Evolutionary conservation across 2,329 filamentous ascomycete genomes (phyloP).

Genomic region (Gnomoniopsis smithogilvyi): DNA sequence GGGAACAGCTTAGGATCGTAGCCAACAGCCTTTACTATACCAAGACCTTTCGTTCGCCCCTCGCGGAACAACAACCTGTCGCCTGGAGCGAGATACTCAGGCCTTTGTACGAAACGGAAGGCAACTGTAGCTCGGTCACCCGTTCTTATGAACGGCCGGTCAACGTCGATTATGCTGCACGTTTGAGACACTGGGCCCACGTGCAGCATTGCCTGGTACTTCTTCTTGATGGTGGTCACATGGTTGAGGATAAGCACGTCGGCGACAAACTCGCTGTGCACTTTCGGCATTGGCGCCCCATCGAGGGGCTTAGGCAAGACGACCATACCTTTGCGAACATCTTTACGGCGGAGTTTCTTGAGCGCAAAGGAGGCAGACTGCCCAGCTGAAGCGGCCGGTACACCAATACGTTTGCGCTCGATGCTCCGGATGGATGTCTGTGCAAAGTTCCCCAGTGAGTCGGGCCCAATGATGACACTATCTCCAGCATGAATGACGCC

Average conservation of each 20-base stretch:
- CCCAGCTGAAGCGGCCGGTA: constrained; percentile 83
- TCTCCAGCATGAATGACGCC: constrained; percentile 91
- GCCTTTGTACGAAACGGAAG: constrained; percentile 90
- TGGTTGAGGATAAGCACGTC: constrained; percentile 94
- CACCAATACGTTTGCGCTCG: constrained; percentile 86
- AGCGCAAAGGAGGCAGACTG: constrained; percentile 92
- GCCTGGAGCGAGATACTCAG: constrained; percentile 85
- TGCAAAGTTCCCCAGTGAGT: constrained; percentile 85
- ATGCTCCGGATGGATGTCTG: constrained; percentile 87
- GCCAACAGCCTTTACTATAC: constrained; percentile 87
- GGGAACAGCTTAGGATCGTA: constrained; percentile 63
- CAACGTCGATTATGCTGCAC: constrained; percentile 95
- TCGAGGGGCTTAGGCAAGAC: constrained; percentile 77
- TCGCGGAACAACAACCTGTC: constrained; percentile 92
- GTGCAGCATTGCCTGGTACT: constrained; percentile 97
- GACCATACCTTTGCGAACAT: constrained; percentile 97
- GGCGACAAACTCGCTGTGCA: constrained; percentile 73
- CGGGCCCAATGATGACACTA: constrained; percentile 81
- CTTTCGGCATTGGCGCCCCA: constrained; percentile 65
- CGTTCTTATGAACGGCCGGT: constrained; percentile 90
- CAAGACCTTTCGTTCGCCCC: constrained; percentile 89
- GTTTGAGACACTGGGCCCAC: constrained; percentile 94
- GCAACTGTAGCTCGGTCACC: constrained; percentile 93
- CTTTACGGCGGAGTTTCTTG: constrained; percentile 81
- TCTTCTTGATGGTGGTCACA: constrained; percentile 93